Evolutionary conservation across 2,329 filamentous ascomycete genomes (phyloP).

Genomic region (Aureobasidium sp.): DNA sequence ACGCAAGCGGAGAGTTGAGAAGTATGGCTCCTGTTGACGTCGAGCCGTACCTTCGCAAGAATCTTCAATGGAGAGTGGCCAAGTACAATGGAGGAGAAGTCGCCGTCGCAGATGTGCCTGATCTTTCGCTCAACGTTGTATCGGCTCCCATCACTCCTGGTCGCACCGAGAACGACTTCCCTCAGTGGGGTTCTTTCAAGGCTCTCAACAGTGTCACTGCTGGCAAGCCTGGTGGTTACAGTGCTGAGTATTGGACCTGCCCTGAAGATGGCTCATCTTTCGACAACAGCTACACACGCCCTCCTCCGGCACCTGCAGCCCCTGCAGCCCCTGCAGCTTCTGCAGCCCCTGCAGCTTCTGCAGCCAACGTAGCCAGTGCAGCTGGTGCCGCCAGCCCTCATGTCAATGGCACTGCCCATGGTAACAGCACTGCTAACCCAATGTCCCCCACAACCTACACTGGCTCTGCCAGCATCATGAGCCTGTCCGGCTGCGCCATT

Average conservation of each 20-base stretch:
- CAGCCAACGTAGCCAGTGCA: neutral
- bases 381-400: neutral
- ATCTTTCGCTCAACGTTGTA: conserved; percentile 35
- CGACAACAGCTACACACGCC: neutral
- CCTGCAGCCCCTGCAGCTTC: neutral
- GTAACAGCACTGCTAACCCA: conserved; percentile 1
- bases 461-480: neutral
- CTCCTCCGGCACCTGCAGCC: neutral
- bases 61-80: conserved; percentile 30
- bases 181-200: conserved; percentile 30
- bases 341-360: neutral
- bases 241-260: conserved; percentile 14
- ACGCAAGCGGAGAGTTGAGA: conserved; percentile 28
- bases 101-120: conserved; percentile 27
- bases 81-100: conserved; percentile 32
- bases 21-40: conserved; percentile 25
- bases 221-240: conserved; percentile 22
- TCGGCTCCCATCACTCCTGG: conserved; percentile 34
- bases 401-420: neutral
- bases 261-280: conserved; percentile 1
- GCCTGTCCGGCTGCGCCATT: neutral
- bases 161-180: conserved; percentile 29
- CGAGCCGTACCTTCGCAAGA: conserved; percentile 25
- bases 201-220: conserved; percentile 23
- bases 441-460: neutral